Evolutionary conservation across 2,329 filamentous ascomycete species (phyloP).

Genomic region (Trichophyton simii): DNA sequence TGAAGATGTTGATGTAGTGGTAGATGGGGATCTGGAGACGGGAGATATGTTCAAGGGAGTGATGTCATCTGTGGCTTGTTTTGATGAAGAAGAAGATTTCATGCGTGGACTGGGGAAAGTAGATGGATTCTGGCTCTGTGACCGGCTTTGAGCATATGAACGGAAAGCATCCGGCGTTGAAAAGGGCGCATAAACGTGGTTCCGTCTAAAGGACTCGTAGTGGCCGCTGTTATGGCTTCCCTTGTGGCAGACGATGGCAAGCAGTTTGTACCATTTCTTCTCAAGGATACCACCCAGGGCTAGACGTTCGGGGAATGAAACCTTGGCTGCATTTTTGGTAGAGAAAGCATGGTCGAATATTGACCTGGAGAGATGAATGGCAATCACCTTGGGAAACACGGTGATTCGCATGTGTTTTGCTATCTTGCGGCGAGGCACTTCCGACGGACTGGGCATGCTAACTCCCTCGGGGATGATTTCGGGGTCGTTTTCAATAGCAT

Average conservation of each 20-base stretch:
- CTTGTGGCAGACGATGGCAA: slow-evolving; percentile 84
- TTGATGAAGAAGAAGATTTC: slow-evolving; percentile 28
- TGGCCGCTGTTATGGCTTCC: slow-evolving; percentile 93
- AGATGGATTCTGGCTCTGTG: slow-evolving; percentile 43
- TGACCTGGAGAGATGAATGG: slow-evolving; percentile 82
- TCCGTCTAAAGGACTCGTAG: slow-evolving; percentile 89
- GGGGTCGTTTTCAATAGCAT: slow-evolving; percentile 65
- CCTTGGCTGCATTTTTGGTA: slow-evolving; percentile 88
- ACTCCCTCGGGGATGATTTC: slow-evolving; percentile 63
- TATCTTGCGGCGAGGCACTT: slow-evolving; percentile 71
- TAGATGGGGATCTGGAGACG: slow-evolving; percentile 20
- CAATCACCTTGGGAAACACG: slow-evolving; percentile 75
- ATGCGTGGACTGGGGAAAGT: slow-evolving; percentile 38
- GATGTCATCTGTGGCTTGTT: slow-evolving; percentile 19
- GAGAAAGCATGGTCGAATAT: slow-evolving; percentile 75
- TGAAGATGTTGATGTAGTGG: slow-evolving; percentile 23
- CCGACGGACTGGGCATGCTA: slow-evolving; percentile 57
- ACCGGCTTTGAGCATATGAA: slow-evolving; percentile 53
- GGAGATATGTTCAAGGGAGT: slow-evolving; percentile 22
- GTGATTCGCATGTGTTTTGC: slow-evolving; percentile 79
- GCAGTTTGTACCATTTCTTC: slow-evolving; percentile 67
- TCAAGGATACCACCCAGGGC: slow-evolving; percentile 67
- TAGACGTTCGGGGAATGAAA: slow-evolving; percentile 78
- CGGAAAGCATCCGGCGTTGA: slow-evolving; percentile 72
- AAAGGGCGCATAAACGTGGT: slow-evolving; percentile 66